Evolutionary conservation across 2,329 filamentous ascomycete genomes (phyloP).

Genomic region (Monilinia fructicola): DNA sequence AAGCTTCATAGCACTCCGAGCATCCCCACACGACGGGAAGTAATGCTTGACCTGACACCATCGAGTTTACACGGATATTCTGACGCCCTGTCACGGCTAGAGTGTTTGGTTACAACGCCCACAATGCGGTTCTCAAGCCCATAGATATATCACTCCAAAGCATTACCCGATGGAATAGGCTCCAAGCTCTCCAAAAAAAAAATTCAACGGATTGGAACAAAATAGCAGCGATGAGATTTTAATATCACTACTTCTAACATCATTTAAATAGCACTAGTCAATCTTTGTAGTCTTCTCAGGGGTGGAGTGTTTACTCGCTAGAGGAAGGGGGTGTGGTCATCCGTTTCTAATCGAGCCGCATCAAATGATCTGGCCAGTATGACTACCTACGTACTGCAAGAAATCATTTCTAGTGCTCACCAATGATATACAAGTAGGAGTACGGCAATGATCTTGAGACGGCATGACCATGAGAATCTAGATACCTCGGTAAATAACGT

Average conservation of each 20-base stretch:
- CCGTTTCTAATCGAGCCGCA: conserved; percentile 8
- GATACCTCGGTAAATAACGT: background rate
- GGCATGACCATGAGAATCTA: background rate
- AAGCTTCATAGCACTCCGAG: conserved; percentile 13
- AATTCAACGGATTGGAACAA: background rate
- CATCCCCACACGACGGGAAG: background rate
- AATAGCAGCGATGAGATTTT: background rate
- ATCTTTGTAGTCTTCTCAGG: background rate
- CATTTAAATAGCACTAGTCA: too few relatives aligned
- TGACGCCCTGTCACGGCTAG: background rate
- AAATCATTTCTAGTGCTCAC: too few relatives aligned
- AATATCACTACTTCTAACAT: background rate
- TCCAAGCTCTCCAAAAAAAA: background rate
- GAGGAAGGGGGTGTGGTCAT: background rate
- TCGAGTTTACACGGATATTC: background rate
- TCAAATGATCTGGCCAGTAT: background rate
- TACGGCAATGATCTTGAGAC: background rate
- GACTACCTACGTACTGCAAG: background rate
- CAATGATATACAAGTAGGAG: background rate
- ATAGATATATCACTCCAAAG: background rate
- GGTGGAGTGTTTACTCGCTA: background rate
- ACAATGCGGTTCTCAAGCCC: background rate
- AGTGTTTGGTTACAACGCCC: background rate
- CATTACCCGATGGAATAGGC: background rate
- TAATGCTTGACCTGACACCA: background rate